Evolutionary conservation across 176 grass and related monocot species (phyloP), one percentile per base, ranked within the genome.

Genomic region (Lolium multiflorum): DNA sequence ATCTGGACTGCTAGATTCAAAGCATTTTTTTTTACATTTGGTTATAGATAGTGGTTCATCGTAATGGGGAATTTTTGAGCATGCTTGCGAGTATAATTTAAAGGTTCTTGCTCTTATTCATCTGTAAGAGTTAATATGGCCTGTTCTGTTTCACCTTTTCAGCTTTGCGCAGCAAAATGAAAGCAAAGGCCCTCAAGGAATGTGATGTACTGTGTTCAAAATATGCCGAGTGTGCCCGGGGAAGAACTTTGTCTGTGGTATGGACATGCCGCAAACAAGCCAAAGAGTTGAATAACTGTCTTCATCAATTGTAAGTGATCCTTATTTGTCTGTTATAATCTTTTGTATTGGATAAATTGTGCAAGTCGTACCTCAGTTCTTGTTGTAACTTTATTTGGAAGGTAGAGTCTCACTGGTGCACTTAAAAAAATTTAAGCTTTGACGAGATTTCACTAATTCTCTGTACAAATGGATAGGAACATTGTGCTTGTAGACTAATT

Each of bases 91-190:
- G 9, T 16, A 3, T 13, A 16, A 44, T 17, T 70, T 61, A 18
- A 70, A 56, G 6, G 14, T 62, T 67, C 16, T 46, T 81, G 4
- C 35, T 5, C 57, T 43, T 15, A 49, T 82, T 85, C 10, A 43
- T 14, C 1, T 46, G 6, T 18, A 24, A 46, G 47, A 26, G 31
- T 81, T 88, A 71, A 48, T 55, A 20, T 44, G 20, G 8, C 46
- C 5, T 5, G 0, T 52, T 82, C 3, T 16, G 18, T 72, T 87
- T 79, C 17, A 4, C 5, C 0, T 83, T 81, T 88, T 58, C 82
- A 99, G 94, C 97, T 92, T 91, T 99, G 81, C 87, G 92, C 57
- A 96, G 92, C 97, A 99, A 96, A 94, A 99, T 99, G 97, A 99
- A 99, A 82, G 74, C 87, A 61, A 94, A 99, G 72, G 94, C 97